phyloP scores from a whole-genome alignment of 225 moss, liverwort and hornwort genomes.

The Physcomitrium patens region DNA sequence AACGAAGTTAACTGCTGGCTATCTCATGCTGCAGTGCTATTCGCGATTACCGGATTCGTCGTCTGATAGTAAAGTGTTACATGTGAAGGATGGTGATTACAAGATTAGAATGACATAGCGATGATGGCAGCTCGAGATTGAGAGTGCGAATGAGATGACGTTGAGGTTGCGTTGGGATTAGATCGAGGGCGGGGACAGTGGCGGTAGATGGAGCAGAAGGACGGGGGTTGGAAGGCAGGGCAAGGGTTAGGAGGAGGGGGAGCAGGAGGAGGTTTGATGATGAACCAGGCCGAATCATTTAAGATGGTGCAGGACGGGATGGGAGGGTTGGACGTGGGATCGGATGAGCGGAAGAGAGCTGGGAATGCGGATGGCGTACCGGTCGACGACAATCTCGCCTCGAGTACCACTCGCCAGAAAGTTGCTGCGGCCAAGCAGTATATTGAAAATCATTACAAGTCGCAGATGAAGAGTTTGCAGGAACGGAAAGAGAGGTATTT shows the following conservation, averaged over 20 bases:
- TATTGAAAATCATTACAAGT: conserved; percentile 73
- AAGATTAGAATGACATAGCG: not conserved
- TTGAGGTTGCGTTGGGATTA: conserved; percentile 42
- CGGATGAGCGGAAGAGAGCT: conserved; percentile 48
- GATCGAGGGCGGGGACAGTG: conserved; percentile 36
- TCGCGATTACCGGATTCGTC: no score
- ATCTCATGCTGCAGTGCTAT: no score
- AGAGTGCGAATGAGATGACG: conserved; percentile 29
- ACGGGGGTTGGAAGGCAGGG: conserved; percentile 51
- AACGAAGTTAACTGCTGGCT: not conserved
- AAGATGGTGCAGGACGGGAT: conserved; percentile 93
- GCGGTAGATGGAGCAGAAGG: conserved; percentile 79
- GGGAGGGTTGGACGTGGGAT: conserved; percentile 89
- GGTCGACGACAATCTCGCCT: conserved; percentile 50
- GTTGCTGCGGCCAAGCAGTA: conserved; percentile 73
- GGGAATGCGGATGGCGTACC: conserved; percentile 17
- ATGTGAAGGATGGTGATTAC: not conserved
- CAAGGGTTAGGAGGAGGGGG: conserved; percentile 42
- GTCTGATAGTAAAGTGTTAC: no score
- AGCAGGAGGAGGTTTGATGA: conserved; percentile 32
- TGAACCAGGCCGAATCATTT: conserved; percentile 62
- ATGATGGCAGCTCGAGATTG: conserved; percentile 14
- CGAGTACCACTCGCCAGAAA: conserved; percentile 58
- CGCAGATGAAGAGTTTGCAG: conserved; percentile 73
- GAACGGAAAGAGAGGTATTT: conserved; percentile 69